A percentile compares a stretch with the other conserved stretches of the same genome.
phyloP scores from a whole-genome alignment of 2,329 filamentous ascomycete species.

The Fonsecaea monophora region DNA sequence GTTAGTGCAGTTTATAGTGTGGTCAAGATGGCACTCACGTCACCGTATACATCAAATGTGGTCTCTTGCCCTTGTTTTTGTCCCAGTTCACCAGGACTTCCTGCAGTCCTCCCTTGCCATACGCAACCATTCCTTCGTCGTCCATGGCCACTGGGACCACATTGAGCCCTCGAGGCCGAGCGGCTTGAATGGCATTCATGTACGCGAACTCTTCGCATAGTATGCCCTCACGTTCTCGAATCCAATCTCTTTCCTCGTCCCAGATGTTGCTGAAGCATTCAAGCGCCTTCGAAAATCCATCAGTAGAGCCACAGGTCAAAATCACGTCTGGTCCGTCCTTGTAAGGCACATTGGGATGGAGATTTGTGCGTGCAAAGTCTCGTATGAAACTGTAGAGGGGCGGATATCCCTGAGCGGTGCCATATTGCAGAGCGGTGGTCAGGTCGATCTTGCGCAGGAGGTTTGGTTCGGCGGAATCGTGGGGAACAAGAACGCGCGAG shows the following conservation, averaged over 20 bases:
- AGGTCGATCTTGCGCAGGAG: constrained; percentile 77
- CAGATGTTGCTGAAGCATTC: constrained; percentile 79
- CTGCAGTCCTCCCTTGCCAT: constrained; percentile 74
- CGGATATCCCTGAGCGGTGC: constrained; percentile 79
- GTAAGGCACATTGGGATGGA: constrained; percentile 85
- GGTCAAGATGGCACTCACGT: constrained; percentile 65
- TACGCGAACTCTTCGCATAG: constrained; percentile 83
- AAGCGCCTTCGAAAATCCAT: constrained; percentile 80
- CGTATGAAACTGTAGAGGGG: constrained; percentile 78
- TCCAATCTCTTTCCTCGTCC: constrained; percentile 70
- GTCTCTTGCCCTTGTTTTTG: constrained; percentile 71
- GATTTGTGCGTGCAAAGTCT: constrained; percentile 74
- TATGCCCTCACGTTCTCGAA: constrained; percentile 74
- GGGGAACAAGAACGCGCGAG: constrained; percentile 74
- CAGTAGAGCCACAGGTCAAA: constrained; percentile 81
- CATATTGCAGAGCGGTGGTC: constrained; percentile 83
- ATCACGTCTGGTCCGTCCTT: constrained; percentile 76
- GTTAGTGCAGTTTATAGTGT: constrained; percentile 27
- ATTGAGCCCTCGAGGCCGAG: constrained; percentile 72
- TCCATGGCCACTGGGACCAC: constrained; percentile 78
- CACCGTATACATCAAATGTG: constrained; percentile 87
- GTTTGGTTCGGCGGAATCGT: constrained; percentile 65
- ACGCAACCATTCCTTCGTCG: constrained; percentile 76
- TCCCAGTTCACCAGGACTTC: constrained; percentile 88
- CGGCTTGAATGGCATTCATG: constrained; percentile 74